These are phyloP conservation scores for Trypanosoma vivax DNA, from an alignment of 208 protist genomes.

Conservation along the genomic window DNA sequence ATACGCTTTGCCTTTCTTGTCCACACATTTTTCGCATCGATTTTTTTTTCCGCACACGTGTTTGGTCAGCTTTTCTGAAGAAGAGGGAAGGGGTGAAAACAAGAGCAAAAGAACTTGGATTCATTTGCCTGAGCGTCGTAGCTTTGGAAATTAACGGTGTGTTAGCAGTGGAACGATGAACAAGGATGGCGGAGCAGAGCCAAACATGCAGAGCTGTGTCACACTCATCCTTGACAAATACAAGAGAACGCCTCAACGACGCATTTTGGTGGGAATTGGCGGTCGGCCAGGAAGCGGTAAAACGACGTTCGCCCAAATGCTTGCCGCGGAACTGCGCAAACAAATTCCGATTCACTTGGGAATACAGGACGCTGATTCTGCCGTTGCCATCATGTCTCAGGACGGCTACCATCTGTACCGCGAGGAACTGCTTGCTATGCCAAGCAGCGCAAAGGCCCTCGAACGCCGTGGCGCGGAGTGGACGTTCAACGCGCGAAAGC, in stretches of 20 bases:
- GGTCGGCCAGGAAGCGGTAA: constrained; percentile 80
- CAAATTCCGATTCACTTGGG: constrained; percentile 9
- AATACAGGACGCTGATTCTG: constrained; percentile 8
- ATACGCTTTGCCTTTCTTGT: too few species aligned
- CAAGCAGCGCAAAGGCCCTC: constrained; percentile 48
- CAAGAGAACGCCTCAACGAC: constrained; percentile 9
- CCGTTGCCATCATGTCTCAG: constrained; percentile 69
- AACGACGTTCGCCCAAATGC: constrained; percentile 30
- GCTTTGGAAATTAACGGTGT: too few species aligned
- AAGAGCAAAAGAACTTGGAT: too few species aligned
- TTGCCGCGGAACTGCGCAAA: constrained; percentile 37
- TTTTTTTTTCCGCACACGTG: too few species aligned
- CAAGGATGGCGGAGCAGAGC: constrained; percentile 5
- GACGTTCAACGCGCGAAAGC: constrained; percentile 63
- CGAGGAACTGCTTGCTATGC: constrained; percentile 40
- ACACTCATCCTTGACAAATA: constrained; percentile 13
- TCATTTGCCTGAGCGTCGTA: too few species aligned
- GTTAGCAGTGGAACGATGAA: neutral
- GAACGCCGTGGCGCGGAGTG: constrained; percentile 65
- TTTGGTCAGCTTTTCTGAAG: too few species aligned
- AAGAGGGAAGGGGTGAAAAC: too few species aligned
- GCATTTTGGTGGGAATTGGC: constrained; percentile 61
- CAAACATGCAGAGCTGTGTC: constrained; percentile 14
- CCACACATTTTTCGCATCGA: too few species aligned
- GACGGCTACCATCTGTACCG: constrained; percentile 78